These are phyloP conservation scores for Colletotrichum paranaense DNA, from an alignment of 2,329 filamentous ascomycete genomes.

Conservation along the genomic window DNA sequence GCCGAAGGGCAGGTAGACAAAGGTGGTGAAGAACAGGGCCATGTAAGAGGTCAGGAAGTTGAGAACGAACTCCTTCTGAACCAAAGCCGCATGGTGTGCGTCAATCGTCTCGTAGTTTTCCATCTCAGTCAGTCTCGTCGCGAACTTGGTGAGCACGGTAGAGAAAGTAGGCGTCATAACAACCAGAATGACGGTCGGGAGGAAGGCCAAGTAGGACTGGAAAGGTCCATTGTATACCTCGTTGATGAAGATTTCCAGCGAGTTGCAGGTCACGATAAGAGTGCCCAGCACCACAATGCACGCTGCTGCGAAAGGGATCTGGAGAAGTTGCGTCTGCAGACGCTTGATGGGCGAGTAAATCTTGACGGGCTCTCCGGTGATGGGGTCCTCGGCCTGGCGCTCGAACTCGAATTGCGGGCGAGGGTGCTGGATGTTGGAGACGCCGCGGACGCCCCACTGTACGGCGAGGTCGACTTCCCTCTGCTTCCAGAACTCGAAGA, in stretches of 20 bases:
- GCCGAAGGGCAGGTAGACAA: conserved; percentile 94
- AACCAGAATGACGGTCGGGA: conserved; percentile 90
- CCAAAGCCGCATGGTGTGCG: conserved; percentile 84
- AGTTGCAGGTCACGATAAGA: conserved; percentile 88
- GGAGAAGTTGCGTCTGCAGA: conserved; percentile 79
- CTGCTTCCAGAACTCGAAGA: conserved; percentile 97
- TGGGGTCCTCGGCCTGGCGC: conserved; percentile 78
- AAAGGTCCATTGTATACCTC: conserved; percentile 93
- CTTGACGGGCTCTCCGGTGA: conserved; percentile 83
- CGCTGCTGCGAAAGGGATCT: conserved; percentile 85
- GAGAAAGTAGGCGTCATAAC: conserved; percentile 83
- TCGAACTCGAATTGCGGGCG: conserved; percentile 85
- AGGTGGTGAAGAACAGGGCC: conserved; percentile 90
- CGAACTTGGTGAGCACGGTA: conserved; percentile 79
- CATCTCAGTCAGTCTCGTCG: conserved; percentile 79
- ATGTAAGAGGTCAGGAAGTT: conserved; percentile 98
- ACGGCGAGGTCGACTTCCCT: conserved; percentile 88
- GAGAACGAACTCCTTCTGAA: conserved; percentile 93
- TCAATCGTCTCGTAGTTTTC: conserved; percentile 95
- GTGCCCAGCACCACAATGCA: conserved; percentile 80
- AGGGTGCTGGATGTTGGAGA: conserved; percentile 83
- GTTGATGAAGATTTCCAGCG: conserved; percentile 94
- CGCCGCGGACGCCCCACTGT: conserved; percentile 88
- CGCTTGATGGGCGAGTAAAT: conserved; percentile 83
- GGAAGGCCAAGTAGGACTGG: conserved; percentile 86